Evolutionary conservation across 371 early-diverging fungal genomes (phyloP).

Genomic region (Batrachochytrium dendrobatidis): DNA sequence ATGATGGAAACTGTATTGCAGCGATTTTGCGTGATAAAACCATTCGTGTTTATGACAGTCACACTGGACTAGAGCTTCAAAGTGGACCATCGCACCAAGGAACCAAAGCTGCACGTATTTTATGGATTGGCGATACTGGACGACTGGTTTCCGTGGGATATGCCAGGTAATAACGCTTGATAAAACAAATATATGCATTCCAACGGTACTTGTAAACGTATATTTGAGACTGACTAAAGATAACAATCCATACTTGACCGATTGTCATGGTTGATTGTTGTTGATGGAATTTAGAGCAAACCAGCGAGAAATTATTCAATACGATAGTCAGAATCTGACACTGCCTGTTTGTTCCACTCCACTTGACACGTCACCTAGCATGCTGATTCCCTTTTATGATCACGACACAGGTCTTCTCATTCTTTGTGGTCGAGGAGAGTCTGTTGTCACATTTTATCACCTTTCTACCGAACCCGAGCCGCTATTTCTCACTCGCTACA

Average conservation of each 20-base stretch:
- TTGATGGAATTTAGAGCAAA: constrained; percentile 27
- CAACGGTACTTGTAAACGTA: neutral
- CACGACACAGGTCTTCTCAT: constrained; percentile 55
- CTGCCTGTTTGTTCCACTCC: constrained; percentile 31
- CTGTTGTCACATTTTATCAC: neutral
- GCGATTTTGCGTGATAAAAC: constrained; percentile 54
- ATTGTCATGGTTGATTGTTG: neutral
- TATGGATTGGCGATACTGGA: constrained; percentile 54
- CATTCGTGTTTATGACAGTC: constrained; percentile 56
- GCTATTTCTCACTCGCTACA: neutral
- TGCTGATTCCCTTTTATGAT: constrained; percentile 63
- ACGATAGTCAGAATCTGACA: constrained; percentile 37
- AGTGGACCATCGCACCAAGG: constrained; percentile 59
- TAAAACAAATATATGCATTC: neutral
- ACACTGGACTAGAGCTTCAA: constrained; percentile 46
- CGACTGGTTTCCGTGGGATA: constrained; percentile 64
- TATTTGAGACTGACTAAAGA: too few relatives aligned
- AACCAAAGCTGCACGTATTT: constrained; percentile 58
- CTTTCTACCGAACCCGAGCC: neutral
- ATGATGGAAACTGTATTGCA: constrained; percentile 57
- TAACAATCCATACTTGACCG: neutral
- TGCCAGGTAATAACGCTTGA: constrained; percentile 42
- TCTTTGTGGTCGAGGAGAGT: constrained; percentile 47
- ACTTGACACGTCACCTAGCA: constrained; percentile 69
- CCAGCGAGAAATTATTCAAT: constrained; percentile 62